Percentiles rank a stretch among this genome's conserved stretches.
phyloP scores from a whole-genome alignment of 352 stramenopile genomes.

The Aphanomyces stellatus region DNA sequence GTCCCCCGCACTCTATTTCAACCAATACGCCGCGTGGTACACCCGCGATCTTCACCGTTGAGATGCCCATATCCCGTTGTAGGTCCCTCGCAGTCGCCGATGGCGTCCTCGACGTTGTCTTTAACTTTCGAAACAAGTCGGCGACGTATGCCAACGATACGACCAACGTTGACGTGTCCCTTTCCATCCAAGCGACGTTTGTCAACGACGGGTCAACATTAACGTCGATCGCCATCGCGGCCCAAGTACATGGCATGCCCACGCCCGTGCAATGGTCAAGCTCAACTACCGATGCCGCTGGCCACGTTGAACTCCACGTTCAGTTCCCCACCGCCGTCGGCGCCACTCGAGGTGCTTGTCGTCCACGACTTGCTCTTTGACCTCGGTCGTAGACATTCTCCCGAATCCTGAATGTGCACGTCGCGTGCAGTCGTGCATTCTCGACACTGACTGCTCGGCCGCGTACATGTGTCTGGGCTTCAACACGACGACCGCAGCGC shows the following conservation, averaged over 20 bases:
- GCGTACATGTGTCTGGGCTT: not conserved
- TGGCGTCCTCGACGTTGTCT: not conserved
- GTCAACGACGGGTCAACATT: too few species aligned
- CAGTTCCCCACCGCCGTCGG: too few species aligned
- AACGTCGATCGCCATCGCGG: too few species aligned
- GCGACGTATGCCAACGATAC: too few species aligned
- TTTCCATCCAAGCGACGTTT: not conserved
- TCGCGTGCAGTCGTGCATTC: not conserved
- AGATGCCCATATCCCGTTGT: too few species aligned
- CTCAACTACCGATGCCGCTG: too few species aligned
- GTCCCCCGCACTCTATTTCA: not conserved
- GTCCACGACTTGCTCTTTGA: not conserved
- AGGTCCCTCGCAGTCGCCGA: not conserved
- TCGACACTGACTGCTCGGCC: not conserved
- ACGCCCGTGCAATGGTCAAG: too few species aligned
- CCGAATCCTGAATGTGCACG: not conserved
- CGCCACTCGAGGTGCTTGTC: not conserved
- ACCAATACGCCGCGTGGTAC: not conserved
- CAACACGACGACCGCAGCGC: not conserved
- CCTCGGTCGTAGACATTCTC: not conserved
- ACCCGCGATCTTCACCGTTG: not conserved
- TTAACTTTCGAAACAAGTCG: not conserved
- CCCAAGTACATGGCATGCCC: too few species aligned
- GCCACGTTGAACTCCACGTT: too few species aligned
- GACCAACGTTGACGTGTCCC: not conserved